Evolutionary conservation across 2,329 filamentous ascomycete genomes (phyloP).

Genomic region (Fusarium odoratissimum): DNA sequence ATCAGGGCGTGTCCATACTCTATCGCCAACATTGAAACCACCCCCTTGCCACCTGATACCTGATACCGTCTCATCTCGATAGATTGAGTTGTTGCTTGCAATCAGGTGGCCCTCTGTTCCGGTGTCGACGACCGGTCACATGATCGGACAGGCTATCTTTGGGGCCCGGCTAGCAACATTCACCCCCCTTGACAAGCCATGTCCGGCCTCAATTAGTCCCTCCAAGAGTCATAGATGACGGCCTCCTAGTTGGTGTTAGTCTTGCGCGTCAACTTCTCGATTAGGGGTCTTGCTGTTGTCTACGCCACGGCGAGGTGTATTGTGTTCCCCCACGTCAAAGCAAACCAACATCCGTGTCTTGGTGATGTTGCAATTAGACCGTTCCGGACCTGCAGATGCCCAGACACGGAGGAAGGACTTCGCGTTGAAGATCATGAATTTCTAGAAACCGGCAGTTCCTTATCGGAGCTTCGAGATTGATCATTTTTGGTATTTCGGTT

Average conservation of each 20-base stretch:
- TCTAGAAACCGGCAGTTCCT: conserved; percentile 9
- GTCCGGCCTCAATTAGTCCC: conserved; percentile 30
- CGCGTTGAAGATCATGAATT: conserved; percentile 6
- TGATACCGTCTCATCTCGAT: conserved; percentile 18
- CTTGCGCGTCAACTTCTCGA: neutral
- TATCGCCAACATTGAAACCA: conserved; percentile 12
- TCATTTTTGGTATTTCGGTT: conserved; percentile 4
- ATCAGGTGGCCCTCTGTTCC: conserved; percentile 32
- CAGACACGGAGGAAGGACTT: conserved; percentile 2
- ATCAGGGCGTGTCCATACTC: conserved; percentile 26
- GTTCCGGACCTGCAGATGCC: conserved; percentile 32
- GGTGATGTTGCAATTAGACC: conserved; percentile 21
- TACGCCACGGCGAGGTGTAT: conserved; percentile 10
- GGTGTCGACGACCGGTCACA: conserved; percentile 28
- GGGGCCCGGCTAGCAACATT: conserved; percentile 27
- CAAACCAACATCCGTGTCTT: conserved; percentile 6
- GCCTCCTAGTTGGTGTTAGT: neutral
- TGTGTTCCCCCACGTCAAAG: conserved; percentile 26
- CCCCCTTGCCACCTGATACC: conserved; percentile 40
- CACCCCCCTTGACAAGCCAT: conserved; percentile 33
- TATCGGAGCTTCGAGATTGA: neutral
- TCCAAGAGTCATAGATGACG: conserved; percentile 34
- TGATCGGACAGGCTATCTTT: conserved; percentile 35
- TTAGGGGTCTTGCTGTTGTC: conserved; percentile 1
- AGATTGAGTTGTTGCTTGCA: conserved; percentile 36